These are phyloP conservation scores for Leccinum subrobustum DNA, from an alignment of 1,284 basidiomycete genomes.

Conservation along the genomic window DNA sequence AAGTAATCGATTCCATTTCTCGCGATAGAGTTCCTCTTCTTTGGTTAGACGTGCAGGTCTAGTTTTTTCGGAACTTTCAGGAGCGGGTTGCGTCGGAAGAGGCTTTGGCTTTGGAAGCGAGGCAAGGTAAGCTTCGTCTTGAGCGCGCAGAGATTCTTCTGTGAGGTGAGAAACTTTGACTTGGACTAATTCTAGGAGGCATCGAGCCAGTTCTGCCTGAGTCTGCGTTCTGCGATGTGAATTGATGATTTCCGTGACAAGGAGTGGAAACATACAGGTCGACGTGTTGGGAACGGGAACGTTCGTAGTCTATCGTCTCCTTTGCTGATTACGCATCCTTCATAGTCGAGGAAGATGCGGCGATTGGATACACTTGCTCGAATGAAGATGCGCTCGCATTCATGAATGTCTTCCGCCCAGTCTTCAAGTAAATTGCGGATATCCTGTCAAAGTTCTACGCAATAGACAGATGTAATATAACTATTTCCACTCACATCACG, in stretches of 20 bases:
- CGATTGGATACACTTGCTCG: constrained; percentile 84
- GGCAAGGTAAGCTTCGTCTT: constrained; percentile 86
- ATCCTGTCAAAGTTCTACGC: constrained; percentile 50
- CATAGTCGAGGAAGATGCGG: constrained; percentile 87
- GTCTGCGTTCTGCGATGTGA: constrained; percentile 52
- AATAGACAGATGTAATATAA: background rate
- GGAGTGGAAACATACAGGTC: constrained; percentile 65
- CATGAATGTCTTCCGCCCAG: constrained; percentile 82
- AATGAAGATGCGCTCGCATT: constrained; percentile 86
- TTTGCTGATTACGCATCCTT: constrained; percentile 62
- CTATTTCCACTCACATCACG: constrained; percentile 63
- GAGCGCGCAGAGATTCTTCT: constrained; percentile 78
- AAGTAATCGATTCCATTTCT: constrained; percentile 77
- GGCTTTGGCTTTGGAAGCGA: constrained; percentile 79
- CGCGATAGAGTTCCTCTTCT: constrained; percentile 74
- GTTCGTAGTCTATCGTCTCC: constrained; percentile 75
- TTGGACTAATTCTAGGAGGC: constrained; percentile 83
- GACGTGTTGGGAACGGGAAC: constrained; percentile 91
- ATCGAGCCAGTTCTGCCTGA: constrained; percentile 86
- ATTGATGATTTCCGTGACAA: background rate
- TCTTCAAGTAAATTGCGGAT: constrained; percentile 79
- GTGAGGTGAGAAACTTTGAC: constrained; percentile 87
- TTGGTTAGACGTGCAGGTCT: constrained; percentile 63
- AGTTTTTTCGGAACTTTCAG: constrained; percentile 42
- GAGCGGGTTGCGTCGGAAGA: constrained; percentile 35